Conservation (phyloP, 1,284 basidiomycete species). For the Cryptococcus sp. region DNA sequence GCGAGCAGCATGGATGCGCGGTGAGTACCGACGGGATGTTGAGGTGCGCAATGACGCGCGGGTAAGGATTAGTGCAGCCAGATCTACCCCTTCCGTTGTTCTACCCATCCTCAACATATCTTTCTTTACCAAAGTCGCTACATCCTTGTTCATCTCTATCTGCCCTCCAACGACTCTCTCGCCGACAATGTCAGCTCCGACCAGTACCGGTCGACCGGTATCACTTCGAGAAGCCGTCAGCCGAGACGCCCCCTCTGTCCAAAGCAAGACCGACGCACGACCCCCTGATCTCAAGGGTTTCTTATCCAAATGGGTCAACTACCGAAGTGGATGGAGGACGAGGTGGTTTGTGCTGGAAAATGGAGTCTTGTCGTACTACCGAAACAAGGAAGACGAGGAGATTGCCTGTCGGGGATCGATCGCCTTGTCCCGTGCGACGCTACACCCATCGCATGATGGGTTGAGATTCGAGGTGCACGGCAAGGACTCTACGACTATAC, state of each 20-base stretch:
- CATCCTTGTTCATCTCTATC: too few species aligned
- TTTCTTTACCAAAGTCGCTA: too few species aligned
- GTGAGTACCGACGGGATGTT: too few species aligned
- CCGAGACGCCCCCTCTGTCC: conserved; percentile 53
- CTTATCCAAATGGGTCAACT: conserved; percentile 46
- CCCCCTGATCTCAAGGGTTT: conserved; percentile 68
- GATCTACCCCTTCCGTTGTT: too few species aligned
- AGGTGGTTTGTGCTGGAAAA: conserved; percentile 92
- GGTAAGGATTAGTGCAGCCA: too few species aligned
- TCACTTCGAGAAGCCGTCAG: conserved; percentile 81
- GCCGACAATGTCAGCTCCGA: too few species aligned
- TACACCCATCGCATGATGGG: conserved; percentile 52
- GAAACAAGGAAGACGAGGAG: conserved; percentile 85
- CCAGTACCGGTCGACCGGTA: too few species aligned
- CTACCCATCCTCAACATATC: too few species aligned
- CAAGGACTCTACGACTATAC: conserved; percentile 44
- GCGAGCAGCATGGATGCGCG: too few species aligned
- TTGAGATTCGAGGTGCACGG: conserved; percentile 77
- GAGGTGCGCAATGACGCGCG: too few species aligned
- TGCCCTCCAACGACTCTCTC: too few species aligned
- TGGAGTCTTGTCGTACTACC: conserved; percentile 75
- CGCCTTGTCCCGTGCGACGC: conserved; percentile 70
- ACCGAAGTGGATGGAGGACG: conserved; percentile 69
- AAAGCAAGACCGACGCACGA: conserved; percentile 40
- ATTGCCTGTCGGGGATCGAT: conserved; percentile 83